Base-by-base conservation (phyloP, 345 rosid genomes). In the Eucalyptus fibrosa region DNA sequence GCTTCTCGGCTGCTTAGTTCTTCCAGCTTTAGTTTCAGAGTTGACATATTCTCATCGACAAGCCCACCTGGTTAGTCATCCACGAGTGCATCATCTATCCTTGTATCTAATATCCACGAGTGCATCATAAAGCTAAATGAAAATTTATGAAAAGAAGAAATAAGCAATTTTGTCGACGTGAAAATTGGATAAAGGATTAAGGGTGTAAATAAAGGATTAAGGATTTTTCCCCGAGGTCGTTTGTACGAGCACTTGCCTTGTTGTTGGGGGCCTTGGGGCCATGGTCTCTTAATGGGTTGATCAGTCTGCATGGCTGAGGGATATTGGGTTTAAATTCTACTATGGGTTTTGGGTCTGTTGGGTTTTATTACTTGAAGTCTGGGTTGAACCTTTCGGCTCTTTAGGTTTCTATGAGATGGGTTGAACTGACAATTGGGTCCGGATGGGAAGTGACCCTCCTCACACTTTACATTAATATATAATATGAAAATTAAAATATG, bases 361-460 rank as follows among this genome's bases (percentile, higher is more conserved):
- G 6, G 30, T 23, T 56, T 56, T 1, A 1, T 24, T 23, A 24
- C 14, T 10, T 2, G 0, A 23, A 30, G 62, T 23, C 2, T 56
- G 62, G 62, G 62, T 56, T 11, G 62, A 56, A 1, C 62, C 62
- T 10, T 56, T 56, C 7, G 28, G 62, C 62, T 24, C 62, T 56
- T 56, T 56, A 3, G 13, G 28, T 56, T 56, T 56, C 30, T 56
- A 56, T 53, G 30, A 0, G 2, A 59, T 59, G 14, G 65, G 65
- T 59, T 59, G 30, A 59, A 24, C 13, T 59, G 30, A 59, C 13
- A 59, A 47, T 47, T 24, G 1, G 62, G 14, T 24, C 62, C 28
- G 2, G 1, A 24, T 23, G 62, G 14, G 7, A 56, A 56, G 30
- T 56, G 13, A 3, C 3, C 11, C 30, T 24, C 14, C 30, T 11